Evolutionary conservation across 73 alveolate genomes (phyloP).

Genomic region (Uronychia setigera): DNA sequence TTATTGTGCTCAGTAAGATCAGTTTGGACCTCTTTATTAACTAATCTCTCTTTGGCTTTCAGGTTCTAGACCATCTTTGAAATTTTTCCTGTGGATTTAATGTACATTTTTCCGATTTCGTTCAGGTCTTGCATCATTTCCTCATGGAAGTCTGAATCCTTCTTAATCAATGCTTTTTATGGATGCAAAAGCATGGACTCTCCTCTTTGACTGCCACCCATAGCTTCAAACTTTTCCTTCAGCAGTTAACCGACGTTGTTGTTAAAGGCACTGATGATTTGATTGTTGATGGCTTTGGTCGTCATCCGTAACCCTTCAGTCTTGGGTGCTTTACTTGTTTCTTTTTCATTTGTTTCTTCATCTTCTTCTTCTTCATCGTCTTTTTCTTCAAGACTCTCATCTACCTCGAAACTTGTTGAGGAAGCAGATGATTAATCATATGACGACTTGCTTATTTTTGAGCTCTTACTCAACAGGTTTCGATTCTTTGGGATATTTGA

Average conservation of each 20-base stretch:
- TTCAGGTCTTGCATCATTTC: not conserved
- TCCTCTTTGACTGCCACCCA: not conserved
- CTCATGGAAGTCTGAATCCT: slow-evolving; percentile 1
- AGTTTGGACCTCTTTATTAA: not conserved
- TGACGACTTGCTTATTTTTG: not conserved
- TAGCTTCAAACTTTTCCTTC: not conserved
- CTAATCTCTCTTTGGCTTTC: not conserved
- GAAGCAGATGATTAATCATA: not conserved
- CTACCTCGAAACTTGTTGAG: not conserved
- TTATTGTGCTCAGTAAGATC: not conserved
- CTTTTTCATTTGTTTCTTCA: not conserved
- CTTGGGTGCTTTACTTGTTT: not conserved
- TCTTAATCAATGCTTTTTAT: no score
- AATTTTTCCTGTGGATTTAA: not conserved
- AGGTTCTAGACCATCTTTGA: not conserved
- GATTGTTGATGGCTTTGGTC: not conserved
- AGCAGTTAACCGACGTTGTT: not conserved
- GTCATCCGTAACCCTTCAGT: not conserved
- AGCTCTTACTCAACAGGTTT: not conserved
- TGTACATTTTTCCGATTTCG: not conserved
- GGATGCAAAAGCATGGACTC: not conserved
- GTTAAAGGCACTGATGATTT: not conserved
- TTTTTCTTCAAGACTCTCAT: not conserved
- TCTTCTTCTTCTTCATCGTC: not conserved
- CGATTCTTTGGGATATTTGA: not conserved